phyloP scores from a whole-genome alignment of 257 asterid genomes.

The Jaltomata sinuosa region DNA sequence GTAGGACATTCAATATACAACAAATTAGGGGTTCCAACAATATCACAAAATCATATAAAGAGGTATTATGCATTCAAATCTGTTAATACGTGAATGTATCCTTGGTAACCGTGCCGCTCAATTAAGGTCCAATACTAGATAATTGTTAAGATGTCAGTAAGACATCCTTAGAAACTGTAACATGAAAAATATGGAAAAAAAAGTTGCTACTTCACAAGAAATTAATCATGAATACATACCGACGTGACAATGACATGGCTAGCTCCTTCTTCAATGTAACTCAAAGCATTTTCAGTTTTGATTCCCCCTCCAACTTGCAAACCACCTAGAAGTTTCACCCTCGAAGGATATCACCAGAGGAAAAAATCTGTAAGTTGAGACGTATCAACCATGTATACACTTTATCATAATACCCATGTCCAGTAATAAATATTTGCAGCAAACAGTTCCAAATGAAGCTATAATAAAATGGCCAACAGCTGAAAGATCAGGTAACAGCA shows the following conservation, averaged over 20 bases:
- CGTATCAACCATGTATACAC: slow-evolving; percentile 10
- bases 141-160: neutral
- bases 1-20: neutral
- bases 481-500: neutral
- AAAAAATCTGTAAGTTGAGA: slow-evolving; percentile 20
- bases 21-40: neutral
- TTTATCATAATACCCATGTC: neutral
- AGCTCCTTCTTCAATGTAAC: slow-evolving; percentile 87
- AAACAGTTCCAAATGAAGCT: neutral
- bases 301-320: slow-evolving; percentile 99
- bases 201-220: neutral
- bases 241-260: slow-evolving; percentile 97
- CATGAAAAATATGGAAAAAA: neutral
- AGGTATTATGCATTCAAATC: neutral
- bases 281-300: slow-evolving; percentile 64
- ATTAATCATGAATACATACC: slow-evolving; percentile 35
- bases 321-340: slow-evolving; percentile 64
- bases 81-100: neutral
- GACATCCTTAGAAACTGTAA: neutral
- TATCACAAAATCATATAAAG: neutral
- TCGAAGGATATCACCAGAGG: slow-evolving; percentile 29
- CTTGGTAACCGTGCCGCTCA: neutral
- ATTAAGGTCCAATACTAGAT: neutral
- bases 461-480: neutral
- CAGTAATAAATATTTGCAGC: neutral